These are phyloP conservation scores for Micractinium sp. DNA, from an alignment of 139 green algal genomes.

Conservation along the genomic window DNA sequence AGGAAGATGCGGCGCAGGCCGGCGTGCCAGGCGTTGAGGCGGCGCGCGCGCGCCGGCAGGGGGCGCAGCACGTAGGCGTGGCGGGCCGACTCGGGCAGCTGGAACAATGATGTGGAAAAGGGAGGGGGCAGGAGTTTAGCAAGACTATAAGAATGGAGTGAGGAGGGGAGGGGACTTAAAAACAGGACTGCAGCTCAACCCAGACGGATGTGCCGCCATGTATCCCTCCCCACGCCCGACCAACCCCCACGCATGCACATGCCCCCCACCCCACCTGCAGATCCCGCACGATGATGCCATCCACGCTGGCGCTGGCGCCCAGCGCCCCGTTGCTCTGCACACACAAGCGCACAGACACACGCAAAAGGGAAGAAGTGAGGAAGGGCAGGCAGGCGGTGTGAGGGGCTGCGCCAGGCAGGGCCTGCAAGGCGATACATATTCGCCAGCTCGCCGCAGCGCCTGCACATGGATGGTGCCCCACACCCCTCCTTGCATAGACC, in stretches of 20 bases:
- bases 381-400: too few relatives aligned
- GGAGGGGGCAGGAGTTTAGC: too few relatives aligned
- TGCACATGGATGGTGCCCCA: background rate
- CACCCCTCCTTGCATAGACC: background rate
- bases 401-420: too few relatives aligned
- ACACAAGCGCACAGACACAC: background rate
- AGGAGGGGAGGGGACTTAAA: background rate
- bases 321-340: conserved; percentile 40
- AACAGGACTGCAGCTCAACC: background rate
- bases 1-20: conserved; percentile 45
- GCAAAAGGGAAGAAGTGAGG: too few relatives aligned
- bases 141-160: background rate
- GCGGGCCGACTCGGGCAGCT: conserved; percentile 46
- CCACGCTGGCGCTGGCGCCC: conserved; percentile 32
- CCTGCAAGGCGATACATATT: too few relatives aligned
- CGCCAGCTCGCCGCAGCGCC: background rate
- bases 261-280: conserved; percentile 27
- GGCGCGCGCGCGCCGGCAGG: conserved; percentile 49
- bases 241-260: background rate
- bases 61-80: conserved; percentile 62
- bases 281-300: conserved; percentile 59
- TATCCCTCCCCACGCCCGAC: too few relatives aligned
- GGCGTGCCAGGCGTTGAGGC: conserved; percentile 35
- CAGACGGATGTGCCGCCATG: background rate
- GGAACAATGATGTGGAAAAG: background rate